A percentile compares a stretch with the other conserved stretches of the same genome.
phyloP scores from a whole-genome alignment of 352 stramenopile species.

The Phytophthora ohioensis region DNA sequence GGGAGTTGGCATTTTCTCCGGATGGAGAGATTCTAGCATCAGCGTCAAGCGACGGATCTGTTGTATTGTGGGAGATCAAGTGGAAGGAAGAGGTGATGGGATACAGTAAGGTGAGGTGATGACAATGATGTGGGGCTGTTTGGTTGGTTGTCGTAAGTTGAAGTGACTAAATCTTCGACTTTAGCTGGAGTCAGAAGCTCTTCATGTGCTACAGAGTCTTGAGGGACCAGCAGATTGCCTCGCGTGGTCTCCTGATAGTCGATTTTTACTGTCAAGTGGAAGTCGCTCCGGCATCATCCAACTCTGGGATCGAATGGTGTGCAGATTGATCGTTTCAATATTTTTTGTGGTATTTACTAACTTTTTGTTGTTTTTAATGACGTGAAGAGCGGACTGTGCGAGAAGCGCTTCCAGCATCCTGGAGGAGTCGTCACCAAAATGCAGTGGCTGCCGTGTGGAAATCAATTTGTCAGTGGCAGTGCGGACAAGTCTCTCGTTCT shows the following conservation, averaged over 20 bases:
- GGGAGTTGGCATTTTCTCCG: slow-evolving; percentile 82
- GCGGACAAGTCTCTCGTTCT: slow-evolving; percentile 78
- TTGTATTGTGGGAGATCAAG: slow-evolving; percentile 77
- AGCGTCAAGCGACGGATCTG: slow-evolving; percentile 74
- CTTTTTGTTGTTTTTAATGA: background rate
- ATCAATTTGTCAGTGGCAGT: slow-evolving; percentile 77
- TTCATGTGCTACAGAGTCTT: slow-evolving; percentile 56
- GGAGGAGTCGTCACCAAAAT: slow-evolving; percentile 56
- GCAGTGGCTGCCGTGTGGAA: slow-evolving; percentile 64
- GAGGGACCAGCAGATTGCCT: slow-evolving; percentile 64
- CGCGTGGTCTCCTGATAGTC: slow-evolving; percentile 74
- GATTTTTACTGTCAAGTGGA: slow-evolving; percentile 60
- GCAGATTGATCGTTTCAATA: background rate
- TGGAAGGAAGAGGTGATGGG: slow-evolving; percentile 22
- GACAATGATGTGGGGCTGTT: background rate
- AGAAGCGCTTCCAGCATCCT: slow-evolving; percentile 67
- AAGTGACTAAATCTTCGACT: background rate
- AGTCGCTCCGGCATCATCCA: slow-evolving; percentile 68
- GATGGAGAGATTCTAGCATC: slow-evolving; percentile 82
- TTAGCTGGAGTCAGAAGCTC: slow-evolving; percentile 34
- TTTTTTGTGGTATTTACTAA: background rate
- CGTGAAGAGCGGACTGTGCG: slow-evolving; percentile 56
- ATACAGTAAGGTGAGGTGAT: slow-evolving; percentile 23
- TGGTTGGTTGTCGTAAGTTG: background rate
- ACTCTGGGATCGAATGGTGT: slow-evolving; percentile 67